Base-by-base conservation (phyloP, 345 rosid species). In the Salix koriyanagi region DNA sequence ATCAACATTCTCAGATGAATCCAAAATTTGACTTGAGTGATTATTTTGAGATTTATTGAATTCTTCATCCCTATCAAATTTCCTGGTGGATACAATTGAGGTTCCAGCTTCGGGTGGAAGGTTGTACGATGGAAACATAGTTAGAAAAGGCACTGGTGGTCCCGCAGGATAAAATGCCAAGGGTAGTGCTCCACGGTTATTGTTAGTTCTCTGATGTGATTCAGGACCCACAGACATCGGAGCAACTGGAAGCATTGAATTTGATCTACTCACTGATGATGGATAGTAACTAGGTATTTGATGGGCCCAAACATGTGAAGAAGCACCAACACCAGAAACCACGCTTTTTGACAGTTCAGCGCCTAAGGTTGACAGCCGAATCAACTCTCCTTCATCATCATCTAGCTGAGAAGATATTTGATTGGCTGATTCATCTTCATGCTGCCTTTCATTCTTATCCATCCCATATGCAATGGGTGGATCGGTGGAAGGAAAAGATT, bases 91-190 rank as follows among this genome's bases (percentile, higher is more conserved):
- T 46, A 25, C 62, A 61, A 34, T 39, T 32, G 70, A 56, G 15
- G 70, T 54, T 65, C 77, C 77, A 39, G 26, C 70, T 56, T 73
- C 75, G 18, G 83, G n/a, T 76, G 80, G 75, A 61, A 56, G 36
- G 65, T 72, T 73, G 61, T 76, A 76, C 11, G 73, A 13, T 3
- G 77, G 80, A 76, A 76, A 34, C 80, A 76, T 76, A 2, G 80
- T 34, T 30, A 76, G 62, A 76, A 76, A 81, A 12, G 77, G 80
- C 46, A 81, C 71, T 4, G 80, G 77, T 34, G 80, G 77, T 21
- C 83, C 80, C 12, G 79, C 54, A 30, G 77, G 77, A 76, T 73
- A 73, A 76, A 77, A 73, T 64, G 75, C 34, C 48, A 74, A 75
- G 19, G 71, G 75, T 23, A 64, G 23, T 10, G 34, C 26, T 13